Conservation (phyloP, 2,329 filamentous ascomycete species). For the Tolypocladium amazonense region DNA sequence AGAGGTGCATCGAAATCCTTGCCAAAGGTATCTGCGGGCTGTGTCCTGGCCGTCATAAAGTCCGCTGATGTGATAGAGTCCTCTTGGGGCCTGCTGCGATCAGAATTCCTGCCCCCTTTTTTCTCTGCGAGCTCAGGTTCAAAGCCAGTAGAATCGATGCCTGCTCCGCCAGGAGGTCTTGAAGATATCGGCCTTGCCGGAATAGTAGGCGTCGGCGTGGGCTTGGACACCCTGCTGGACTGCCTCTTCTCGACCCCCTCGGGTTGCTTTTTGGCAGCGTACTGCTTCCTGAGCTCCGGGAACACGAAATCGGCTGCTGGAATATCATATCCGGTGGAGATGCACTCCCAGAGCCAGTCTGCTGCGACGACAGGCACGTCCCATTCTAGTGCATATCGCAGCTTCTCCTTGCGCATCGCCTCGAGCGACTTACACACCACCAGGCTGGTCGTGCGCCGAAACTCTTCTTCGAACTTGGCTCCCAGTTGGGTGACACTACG, state of each 20-base stretch:
- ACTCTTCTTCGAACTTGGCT: conserved; percentile 67
- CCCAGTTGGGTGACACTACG: conserved; percentile 69
- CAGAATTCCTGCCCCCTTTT: not conserved
- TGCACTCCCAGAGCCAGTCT: conserved; percentile 78
- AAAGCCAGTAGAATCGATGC: conserved; percentile 30
- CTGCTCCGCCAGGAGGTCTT: conserved; percentile 11
- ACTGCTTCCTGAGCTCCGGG: conserved; percentile 29
- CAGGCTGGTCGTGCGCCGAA: conserved; percentile 62
- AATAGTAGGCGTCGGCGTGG: conserved; percentile 1
- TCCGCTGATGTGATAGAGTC: conserved; percentile 22
- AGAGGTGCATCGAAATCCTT: conserved; percentile 23
- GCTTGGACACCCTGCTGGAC: not conserved
- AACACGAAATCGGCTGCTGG: conserved; percentile 38
- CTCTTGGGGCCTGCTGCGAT: conserved; percentile 2
- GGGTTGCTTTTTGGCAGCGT: conserved; percentile 8
- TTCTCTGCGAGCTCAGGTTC: conserved; percentile 18
- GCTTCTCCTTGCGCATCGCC: conserved; percentile 60
- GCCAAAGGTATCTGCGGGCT: conserved; percentile 17
- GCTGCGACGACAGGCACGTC: conserved; percentile 70
- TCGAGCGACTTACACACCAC: conserved; percentile 58
- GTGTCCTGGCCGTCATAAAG: conserved; percentile 31
- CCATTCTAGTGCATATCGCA: conserved; percentile 64
- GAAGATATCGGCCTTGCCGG: not conserved
- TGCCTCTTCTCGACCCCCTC: not conserved
- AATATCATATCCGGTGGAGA: conserved; percentile 43